phyloP scores from a whole-genome alignment of 257 asterid species.

The Ocimum tenuiflorum region DNA sequence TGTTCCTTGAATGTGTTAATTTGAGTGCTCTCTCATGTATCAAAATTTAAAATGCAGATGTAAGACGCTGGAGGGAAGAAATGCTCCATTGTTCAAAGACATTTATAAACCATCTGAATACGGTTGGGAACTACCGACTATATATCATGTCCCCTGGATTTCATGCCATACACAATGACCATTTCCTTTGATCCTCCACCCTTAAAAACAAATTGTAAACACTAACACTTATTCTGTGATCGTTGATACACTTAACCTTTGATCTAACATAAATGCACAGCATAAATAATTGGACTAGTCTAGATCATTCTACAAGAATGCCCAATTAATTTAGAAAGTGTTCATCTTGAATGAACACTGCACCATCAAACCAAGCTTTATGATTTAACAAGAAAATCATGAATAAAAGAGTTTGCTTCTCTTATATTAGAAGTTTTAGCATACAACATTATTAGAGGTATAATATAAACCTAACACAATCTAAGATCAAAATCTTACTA shows the following conservation, averaged over 20 bases:
- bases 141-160: neutral
- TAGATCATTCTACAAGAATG: neutral
- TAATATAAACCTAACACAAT: neutral
- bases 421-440: neutral
- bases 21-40: neutral
- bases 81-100: neutral
- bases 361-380: neutral
- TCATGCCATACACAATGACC: neutral
- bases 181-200: neutral
- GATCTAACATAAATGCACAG: neutral
- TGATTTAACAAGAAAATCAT: neutral
- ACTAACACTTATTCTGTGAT: neutral
- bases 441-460: neutral
- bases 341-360: neutral
- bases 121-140: neutral
- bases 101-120: neutral
- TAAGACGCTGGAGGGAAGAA: too few relatives aligned
- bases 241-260: neutral
- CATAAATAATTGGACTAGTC: neutral
- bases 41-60: too few relatives aligned
- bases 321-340: neutral
- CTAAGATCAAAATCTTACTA: neutral
- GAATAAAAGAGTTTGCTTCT: neutral
- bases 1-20: neutral
- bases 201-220: neutral